Conservation (phyloP, 2,329 filamentous ascomycete genomes). For the Hymenotorrendiella dingleyae region DNA sequence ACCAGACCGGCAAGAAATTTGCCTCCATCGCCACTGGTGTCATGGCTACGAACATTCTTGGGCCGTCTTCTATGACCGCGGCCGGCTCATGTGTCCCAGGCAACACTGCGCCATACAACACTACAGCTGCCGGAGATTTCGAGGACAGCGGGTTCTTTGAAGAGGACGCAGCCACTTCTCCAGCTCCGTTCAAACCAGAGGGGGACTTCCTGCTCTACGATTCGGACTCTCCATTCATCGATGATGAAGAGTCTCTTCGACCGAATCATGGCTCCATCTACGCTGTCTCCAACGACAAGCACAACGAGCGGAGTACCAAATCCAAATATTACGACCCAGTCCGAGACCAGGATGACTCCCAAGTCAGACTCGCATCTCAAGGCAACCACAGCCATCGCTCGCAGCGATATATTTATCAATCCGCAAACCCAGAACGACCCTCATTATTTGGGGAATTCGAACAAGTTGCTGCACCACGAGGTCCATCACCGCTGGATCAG, state of each 20-base stretch:
- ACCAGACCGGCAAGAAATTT: neutral
- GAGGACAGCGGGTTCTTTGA: conserved; percentile 1
- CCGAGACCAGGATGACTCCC: neutral
- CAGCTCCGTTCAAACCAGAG: neutral
- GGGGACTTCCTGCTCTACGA: conserved; percentile 2
- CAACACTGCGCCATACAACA: neutral
- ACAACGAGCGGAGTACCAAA: neutral
- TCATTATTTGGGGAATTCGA: conserved; percentile 1
- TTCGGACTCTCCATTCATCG: neutral
- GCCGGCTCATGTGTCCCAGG: conserved; percentile 1
- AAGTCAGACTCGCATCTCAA: neutral
- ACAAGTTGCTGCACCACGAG: neutral
- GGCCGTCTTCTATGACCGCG: neutral
- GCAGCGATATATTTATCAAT: neutral
- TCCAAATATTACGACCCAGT: neutral
- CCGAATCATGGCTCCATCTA: conserved; percentile 1
- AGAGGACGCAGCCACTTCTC: neutral
- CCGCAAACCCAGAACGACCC: neutral
- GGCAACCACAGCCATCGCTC: neutral
- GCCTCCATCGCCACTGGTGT: neutral
- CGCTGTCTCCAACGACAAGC: neutral
- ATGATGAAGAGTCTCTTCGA: neutral
- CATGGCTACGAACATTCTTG: neutral
- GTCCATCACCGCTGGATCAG: neutral
- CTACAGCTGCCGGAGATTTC: neutral